Percentiles rank a stretch among this genome's conserved stretches.
phyloP scores from a whole-genome alignment of 208 protist genomes.

The Eutreptiella sp. region DNA sequence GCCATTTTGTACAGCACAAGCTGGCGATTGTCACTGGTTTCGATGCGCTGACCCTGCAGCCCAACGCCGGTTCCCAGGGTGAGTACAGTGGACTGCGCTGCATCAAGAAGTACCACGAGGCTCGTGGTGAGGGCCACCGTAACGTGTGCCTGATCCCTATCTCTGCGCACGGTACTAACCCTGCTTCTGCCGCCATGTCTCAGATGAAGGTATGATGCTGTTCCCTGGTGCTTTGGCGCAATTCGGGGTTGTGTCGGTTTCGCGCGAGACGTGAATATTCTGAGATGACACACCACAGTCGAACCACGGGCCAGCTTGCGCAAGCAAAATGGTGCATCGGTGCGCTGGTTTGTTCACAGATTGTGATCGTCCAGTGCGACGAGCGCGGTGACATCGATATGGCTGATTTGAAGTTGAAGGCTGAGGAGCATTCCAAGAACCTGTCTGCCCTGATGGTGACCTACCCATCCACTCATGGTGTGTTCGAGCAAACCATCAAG shows the following conservation, averaged over 20 bases:
- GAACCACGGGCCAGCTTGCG: no score
- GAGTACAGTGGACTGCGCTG: constrained; percentile 91
- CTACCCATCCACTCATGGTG: constrained; percentile 95
- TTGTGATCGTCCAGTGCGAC: constrained; percentile 84
- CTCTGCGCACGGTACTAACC: constrained; percentile 97
- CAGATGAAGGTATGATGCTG: constrained; percentile 58
- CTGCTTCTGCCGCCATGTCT: constrained; percentile 87
- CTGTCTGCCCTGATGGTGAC: constrained; percentile 94
- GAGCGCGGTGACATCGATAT: constrained; percentile 84
- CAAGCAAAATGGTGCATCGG: no score
- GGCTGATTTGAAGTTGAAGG: constrained; percentile 73
- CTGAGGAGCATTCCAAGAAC: constrained; percentile 75
- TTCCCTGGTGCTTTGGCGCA: no score
- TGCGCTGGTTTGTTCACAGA: constrained; percentile 27
- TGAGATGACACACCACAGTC: no score
- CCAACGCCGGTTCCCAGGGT: constrained; percentile 92
- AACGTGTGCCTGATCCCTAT: constrained; percentile 94
- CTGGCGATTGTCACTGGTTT: constrained; percentile 90
- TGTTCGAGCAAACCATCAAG: constrained; percentile 89
- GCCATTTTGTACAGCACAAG: no score
- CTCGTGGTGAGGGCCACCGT: constrained; percentile 66
- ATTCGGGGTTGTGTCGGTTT: not conserved
- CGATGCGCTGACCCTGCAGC: constrained; percentile 85
- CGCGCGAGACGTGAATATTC: no score
- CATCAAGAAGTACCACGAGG: constrained; percentile 66